Base-by-base conservation (phyloP, 192 early-diverging fungal species). In the Pilaira anomala region DNA sequence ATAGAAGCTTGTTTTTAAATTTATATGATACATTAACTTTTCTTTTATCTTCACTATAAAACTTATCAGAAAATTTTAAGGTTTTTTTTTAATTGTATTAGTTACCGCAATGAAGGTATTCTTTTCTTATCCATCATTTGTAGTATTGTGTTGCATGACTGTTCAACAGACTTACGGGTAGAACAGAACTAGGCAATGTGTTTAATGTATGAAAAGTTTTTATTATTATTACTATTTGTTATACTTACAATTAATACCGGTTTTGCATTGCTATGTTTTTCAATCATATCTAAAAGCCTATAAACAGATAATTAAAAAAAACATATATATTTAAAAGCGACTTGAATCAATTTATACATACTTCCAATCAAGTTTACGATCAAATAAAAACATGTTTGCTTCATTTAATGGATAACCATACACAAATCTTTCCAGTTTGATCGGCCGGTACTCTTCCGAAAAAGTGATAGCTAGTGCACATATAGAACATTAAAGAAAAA, bases 401-500 rank as follows among this genome's bases (percentile, higher is more conserved):
- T 44, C 64, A 33, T 51, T 71, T 7, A 51, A 39, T n/a, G 57
- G 63, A 63, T 63, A 83, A 3, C 75, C 76, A 46, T 80, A 54
- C 0, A 89, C 84, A 36, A 84, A 68, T 29, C 78, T 73, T 24
- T 65, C 45, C 2, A 91, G 63, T 62, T 75, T 56, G n/a, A 91
- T 81, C 3, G 89, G 85, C 21, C 89, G 73, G 52, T 75, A 88
- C 29, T 88, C 87, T 40, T 88, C 86, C 2, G 85, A 85, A 74
- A 90, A 91, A 3, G 77, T 57, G 9, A 76, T 30, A 16, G 59
- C 66, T 68, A 60, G 8, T 41, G 3, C 29, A 21, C 22, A 36
- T 29, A 18, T 22, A 24, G 30, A 7, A 58, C 18, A 6, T 22
- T 26, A 22, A 8, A 33, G 30, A 33, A 26, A 33, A 24, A n/a